Evolutionary conservation across 495 filamentous ascomycete species (phyloP).

Genomic region (Acidiella bohemica): DNA sequence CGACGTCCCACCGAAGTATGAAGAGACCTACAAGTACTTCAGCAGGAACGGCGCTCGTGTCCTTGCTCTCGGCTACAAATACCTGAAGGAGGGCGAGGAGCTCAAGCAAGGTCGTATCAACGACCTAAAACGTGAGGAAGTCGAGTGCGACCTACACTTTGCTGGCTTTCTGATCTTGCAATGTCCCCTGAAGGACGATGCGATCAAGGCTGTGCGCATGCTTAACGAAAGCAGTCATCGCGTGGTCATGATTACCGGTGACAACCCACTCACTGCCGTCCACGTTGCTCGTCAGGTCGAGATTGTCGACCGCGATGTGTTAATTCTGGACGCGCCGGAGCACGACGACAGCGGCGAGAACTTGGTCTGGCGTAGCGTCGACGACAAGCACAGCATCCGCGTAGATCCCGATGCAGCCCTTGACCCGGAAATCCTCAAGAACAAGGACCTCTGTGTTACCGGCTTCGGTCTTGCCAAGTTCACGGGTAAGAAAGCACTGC

Average conservation of each 20-base stretch:
- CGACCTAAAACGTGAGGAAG: conserved; percentile 79
- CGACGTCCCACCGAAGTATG: conserved; percentile 71
- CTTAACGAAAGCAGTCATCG: conserved; percentile 97
- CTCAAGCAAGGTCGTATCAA: conserved; percentile 75
- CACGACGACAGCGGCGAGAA: conserved; percentile 68
- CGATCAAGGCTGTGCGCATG: conserved; percentile 86
- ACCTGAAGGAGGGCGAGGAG: conserved; percentile 66
- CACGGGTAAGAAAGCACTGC: conserved; percentile 61
- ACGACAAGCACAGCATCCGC: conserved; percentile 76
- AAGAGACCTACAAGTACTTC: conserved; percentile 97
- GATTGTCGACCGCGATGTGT: conserved; percentile 89
- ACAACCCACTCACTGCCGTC: conserved; percentile 92
- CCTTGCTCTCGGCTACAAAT: conserved; percentile 85
- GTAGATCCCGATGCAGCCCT: conserved; percentile 74
- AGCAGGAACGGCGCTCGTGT: conserved; percentile 90
- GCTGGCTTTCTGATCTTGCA: conserved; percentile 94
- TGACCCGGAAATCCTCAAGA: conserved; percentile 65
- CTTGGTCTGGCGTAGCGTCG: conserved; percentile 88
- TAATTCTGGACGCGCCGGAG: conserved; percentile 91
- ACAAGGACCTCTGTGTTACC: conserved; percentile 90
- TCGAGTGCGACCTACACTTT: conserved; percentile 72
- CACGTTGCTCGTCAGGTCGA: conserved; percentile 94
- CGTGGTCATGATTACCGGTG: conserved; percentile 97
- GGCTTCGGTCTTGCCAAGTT: conserved; percentile 87
- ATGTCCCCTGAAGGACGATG: conserved; percentile 92